These are phyloP conservation scores for Arabidopsis arenosa DNA, from an alignment of 345 rosid genomes.

Conservation along the genomic window DNA sequence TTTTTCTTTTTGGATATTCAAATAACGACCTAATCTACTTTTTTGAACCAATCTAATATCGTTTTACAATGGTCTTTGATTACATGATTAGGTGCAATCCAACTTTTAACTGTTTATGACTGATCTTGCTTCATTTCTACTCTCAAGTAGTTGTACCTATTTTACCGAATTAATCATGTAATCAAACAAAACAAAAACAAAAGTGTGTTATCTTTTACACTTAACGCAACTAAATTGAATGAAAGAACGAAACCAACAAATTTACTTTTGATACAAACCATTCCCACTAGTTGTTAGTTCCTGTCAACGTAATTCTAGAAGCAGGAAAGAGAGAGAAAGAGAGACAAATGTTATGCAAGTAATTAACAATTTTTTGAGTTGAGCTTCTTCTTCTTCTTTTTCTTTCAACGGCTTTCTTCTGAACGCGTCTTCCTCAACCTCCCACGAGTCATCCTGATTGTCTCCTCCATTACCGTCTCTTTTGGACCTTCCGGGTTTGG, in stretches of 20 bases:
- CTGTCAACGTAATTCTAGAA: constrained; percentile 35
- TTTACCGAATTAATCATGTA: background rate
- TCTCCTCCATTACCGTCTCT: constrained; percentile 63
- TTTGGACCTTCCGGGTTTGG: constrained; percentile 50
- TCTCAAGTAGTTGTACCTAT: constrained; percentile 34
- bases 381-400: background rate
- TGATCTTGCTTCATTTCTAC: constrained; percentile 33
- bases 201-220: constrained; percentile 23
- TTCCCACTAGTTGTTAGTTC: constrained; percentile 31
- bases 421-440: constrained; percentile 63
- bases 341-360: constrained; percentile 22
- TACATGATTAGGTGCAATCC: constrained; percentile 20
- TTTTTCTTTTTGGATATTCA: background rate
- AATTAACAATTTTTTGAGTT: constrained; percentile 3
- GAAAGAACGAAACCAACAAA: constrained; percentile 22
- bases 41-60: background rate
- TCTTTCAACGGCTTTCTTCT: constrained; percentile 43
- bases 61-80: background rate
- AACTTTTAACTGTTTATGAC: constrained; percentile 11
- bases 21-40: constrained; percentile 14
- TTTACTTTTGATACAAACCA: constrained; percentile 37
- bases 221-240: constrained; percentile 19
- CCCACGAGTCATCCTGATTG: constrained; percentile 52
- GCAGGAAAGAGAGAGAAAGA: background rate
- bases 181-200: constrained; percentile 16